Percentiles rank a stretch among this genome's conserved stretches.
These are phyloP conservation scores for Pneumocystis murina DNA, from an alignment of 1,139 yeast genomes.

Conservation along the genomic window DNA sequence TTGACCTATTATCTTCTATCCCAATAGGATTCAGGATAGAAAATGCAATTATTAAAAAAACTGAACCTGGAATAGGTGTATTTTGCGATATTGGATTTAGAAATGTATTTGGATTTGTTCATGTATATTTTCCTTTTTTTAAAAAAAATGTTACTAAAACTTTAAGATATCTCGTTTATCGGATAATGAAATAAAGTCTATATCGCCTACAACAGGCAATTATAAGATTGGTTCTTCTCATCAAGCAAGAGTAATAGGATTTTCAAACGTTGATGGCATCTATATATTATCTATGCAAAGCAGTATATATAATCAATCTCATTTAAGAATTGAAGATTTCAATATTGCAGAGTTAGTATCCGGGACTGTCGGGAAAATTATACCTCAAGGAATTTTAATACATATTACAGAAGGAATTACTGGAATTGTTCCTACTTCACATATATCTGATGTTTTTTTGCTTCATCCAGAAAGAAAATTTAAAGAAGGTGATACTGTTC, in stretches of 20 bases:
- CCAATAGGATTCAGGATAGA: conserved; percentile 65
- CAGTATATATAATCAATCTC: conserved; percentile 45
- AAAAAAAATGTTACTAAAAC: background rate
- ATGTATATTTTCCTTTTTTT: conserved; percentile 19
- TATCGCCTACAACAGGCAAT: conserved; percentile 22
- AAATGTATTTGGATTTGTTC: conserved; percentile 44
- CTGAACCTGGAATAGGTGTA: conserved; percentile 29
- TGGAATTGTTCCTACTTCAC: conserved; percentile 61
- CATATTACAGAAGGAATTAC: conserved; percentile 47
- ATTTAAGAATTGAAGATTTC: conserved; percentile 52
- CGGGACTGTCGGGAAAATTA: conserved; percentile 44
- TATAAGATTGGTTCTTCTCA: conserved; percentile 53
- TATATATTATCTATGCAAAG: conserved; percentile 58
- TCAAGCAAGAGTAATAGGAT: conserved; percentile 63
- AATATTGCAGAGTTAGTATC: conserved; percentile 54
- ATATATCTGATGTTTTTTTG: conserved; percentile 71
- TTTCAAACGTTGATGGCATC: conserved; percentile 47
- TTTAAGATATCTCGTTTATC: conserved; percentile 43
- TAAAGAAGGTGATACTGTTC: conserved; percentile 66
- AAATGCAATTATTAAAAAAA: conserved; percentile 39
- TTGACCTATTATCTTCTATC: conserved; percentile 46
- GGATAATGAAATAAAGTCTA: conserved; percentile 33
- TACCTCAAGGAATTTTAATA: conserved; percentile 57
- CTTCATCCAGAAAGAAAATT: conserved; percentile 85
- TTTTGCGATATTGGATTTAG: conserved; percentile 38